Percentiles rank a stretch among this genome's conserved stretches.
These are phyloP conservation scores for Salix dunnii DNA, from an alignment of 345 rosid species.

Conservation along the genomic window DNA sequence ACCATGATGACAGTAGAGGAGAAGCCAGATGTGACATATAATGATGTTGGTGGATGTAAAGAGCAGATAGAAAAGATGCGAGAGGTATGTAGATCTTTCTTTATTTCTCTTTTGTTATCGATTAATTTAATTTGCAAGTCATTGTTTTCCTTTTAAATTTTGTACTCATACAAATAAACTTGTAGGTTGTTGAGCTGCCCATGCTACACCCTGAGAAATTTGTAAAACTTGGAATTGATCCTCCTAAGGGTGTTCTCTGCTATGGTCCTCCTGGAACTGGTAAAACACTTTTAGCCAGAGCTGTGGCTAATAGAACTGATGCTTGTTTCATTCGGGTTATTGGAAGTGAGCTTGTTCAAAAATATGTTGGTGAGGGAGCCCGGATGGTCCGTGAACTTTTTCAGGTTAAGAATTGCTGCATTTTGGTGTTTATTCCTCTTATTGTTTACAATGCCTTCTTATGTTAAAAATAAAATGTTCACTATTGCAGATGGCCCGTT, in stretches of 20 bases:
- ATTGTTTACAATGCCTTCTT: neutral
- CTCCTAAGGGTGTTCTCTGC: conserved; percentile 97
- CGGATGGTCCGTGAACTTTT: conserved; percentile 93
- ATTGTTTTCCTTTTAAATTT: neutral
- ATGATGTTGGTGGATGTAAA: conserved; percentile 97
- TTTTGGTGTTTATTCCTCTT: neutral
- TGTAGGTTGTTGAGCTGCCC: conserved; percentile 89
- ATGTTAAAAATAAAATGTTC: neutral
- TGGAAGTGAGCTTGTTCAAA: conserved; percentile 97
- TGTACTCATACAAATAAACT: neutral
- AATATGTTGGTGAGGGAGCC: conserved; percentile 97
- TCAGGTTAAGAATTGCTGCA: conserved; percentile 48
- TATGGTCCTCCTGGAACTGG: conserved; percentile 99
- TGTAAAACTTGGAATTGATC: conserved; percentile 97
- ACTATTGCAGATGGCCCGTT: conserved; percentile 63
- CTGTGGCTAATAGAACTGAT: conserved; percentile 96
- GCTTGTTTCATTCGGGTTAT: conserved; percentile 95
- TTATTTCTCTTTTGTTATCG: neutral
- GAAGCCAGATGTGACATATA: conserved; percentile 96
- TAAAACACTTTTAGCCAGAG: conserved; percentile 91
- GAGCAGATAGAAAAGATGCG: conserved; percentile 98
- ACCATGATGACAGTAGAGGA: conserved; percentile 99
- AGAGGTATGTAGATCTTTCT: conserved; percentile 45
- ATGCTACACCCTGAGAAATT: conserved; percentile 98
- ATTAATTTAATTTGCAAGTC: neutral